These are phyloP conservation scores for Schwanniomyces polymorphus DNA, from an alignment of 805 yeast species.

Conservation along the genomic window DNA sequence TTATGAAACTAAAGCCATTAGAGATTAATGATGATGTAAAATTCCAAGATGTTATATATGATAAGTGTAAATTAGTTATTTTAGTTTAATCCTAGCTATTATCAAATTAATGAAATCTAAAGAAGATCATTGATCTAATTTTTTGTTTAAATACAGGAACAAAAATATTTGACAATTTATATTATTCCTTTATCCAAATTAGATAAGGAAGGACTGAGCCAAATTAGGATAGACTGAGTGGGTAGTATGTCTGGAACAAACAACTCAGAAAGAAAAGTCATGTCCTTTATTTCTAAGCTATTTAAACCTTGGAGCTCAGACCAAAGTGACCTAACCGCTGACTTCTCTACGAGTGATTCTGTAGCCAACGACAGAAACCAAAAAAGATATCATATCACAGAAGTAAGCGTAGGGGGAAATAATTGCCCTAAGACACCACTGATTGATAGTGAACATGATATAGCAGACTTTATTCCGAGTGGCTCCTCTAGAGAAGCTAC, in stretches of 20 bases:
- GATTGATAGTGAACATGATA: too few species aligned
- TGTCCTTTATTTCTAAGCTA: neutral
- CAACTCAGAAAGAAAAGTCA: neutral
- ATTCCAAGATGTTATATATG: slow-evolving; percentile 40
- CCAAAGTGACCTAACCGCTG: neutral
- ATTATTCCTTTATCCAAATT: neutral
- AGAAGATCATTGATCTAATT: too few species aligned
- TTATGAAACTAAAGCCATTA: slow-evolving; percentile 25
- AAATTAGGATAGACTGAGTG: neutral
- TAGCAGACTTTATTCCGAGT: too few species aligned
- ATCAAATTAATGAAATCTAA: neutral
- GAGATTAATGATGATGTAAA: slow-evolving; percentile 41
- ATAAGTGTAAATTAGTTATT: slow-evolving; percentile 44
- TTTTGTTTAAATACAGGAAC: neutral
- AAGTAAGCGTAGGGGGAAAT: neutral
- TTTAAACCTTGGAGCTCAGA: neutral
- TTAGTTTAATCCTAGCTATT: slow-evolving; percentile 6
- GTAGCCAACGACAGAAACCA: neutral
- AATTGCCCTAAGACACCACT: too few species aligned
- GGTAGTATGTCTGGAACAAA: neutral
- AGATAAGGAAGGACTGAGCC: neutral
- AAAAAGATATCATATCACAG: neutral
- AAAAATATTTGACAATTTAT: too few species aligned
- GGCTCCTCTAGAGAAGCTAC: too few species aligned
- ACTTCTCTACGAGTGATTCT: neutral